phyloP scores from a whole-genome alignment of 2,329 filamentous ascomycete genomes.

The Cercospora sojina region DNA sequence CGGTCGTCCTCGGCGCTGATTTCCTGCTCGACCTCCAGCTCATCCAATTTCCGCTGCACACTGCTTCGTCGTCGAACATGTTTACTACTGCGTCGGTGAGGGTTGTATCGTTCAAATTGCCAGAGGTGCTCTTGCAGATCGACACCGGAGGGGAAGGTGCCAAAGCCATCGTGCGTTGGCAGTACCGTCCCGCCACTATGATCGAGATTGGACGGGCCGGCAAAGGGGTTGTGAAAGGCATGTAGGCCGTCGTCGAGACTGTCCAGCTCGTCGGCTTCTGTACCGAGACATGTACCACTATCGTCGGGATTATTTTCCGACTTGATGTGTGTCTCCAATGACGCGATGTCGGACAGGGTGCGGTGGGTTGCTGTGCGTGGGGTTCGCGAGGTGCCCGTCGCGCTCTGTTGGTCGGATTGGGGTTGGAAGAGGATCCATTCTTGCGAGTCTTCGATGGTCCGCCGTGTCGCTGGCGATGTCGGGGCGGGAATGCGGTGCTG shows the following conservation, averaged over 20 bases:
- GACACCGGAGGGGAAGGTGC: slow-evolving; percentile 65
- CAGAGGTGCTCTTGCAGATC: slow-evolving; percentile 79
- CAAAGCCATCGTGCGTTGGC: slow-evolving; percentile 89
- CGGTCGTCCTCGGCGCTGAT: slow-evolving; percentile 67
- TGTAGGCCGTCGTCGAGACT: slow-evolving; percentile 89
- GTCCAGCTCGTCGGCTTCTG: slow-evolving; percentile 61
- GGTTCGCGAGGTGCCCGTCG: slow-evolving; percentile 67
- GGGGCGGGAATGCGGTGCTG: slow-evolving; percentile 21
- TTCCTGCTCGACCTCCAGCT: slow-evolving; percentile 52
- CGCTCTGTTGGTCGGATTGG: slow-evolving; percentile 59
- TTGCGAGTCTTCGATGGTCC: slow-evolving; percentile 67
- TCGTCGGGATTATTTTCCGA: slow-evolving; percentile 52
- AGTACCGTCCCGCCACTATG: slow-evolving; percentile 67
- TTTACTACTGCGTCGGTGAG: slow-evolving; percentile 59
- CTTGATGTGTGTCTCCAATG: slow-evolving; percentile 66
- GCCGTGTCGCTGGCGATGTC: slow-evolving; percentile 43
- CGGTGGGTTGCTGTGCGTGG: slow-evolving; percentile 65
- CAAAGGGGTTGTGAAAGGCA: slow-evolving; percentile 69
- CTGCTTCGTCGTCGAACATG: slow-evolving; percentile 55
- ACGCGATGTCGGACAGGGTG: slow-evolving; percentile 74
- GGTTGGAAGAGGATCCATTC: slow-evolving; percentile 95
- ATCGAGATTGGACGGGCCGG: slow-evolving; percentile 50
- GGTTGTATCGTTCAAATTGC: slow-evolving; percentile 84
- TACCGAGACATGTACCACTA: slow-evolving; percentile 45
- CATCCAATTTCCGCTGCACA: slow-evolving; percentile 57